A percentile compares a stretch with the other conserved stretches of the same genome.
Conservation (phyloP, 306 rosid genomes). For the Inga leiocalycina region DNA sequence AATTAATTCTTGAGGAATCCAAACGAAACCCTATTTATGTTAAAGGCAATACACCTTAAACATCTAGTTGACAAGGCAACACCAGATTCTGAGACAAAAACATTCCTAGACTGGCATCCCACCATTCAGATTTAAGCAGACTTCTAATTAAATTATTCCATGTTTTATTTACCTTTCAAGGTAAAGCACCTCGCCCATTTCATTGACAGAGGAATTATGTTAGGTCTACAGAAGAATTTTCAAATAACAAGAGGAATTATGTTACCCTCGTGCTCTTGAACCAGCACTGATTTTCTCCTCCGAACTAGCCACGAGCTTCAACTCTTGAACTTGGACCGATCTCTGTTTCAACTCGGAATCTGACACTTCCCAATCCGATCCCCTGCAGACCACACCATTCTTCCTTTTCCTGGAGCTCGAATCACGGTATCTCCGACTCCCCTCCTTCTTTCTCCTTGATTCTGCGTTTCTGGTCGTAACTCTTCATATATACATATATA, state of each 20-base stretch:
- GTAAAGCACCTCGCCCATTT: too few species aligned
- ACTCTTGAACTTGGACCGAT: constrained; percentile 9
- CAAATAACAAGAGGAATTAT: background rate
- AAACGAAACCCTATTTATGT: background rate
- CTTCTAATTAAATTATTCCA: background rate
- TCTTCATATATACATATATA: background rate
- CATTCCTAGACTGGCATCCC: background rate
- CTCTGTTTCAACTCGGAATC: constrained; percentile 29
- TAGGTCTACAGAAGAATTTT: too few species aligned
- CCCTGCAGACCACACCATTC: constrained; percentile 6
- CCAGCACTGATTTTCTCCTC: constrained; percentile 5
- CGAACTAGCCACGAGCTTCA: background rate
- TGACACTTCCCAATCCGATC: constrained; percentile 24
- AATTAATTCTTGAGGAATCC: too few species aligned
- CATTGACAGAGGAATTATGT: too few species aligned
- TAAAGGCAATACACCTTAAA: background rate
- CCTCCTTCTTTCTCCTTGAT: background rate
- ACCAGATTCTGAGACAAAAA: background rate
- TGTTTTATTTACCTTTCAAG: background rate
- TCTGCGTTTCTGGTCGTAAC: constrained; percentile 15
- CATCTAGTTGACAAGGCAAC: background rate
- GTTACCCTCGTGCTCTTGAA: background rate
- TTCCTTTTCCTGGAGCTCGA: constrained; percentile 31
- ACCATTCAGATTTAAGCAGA: background rate
- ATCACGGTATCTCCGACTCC: background rate